phyloP scores from a whole-genome alignment of 306 rosid genomes.

The Glycine latifolia region DNA sequence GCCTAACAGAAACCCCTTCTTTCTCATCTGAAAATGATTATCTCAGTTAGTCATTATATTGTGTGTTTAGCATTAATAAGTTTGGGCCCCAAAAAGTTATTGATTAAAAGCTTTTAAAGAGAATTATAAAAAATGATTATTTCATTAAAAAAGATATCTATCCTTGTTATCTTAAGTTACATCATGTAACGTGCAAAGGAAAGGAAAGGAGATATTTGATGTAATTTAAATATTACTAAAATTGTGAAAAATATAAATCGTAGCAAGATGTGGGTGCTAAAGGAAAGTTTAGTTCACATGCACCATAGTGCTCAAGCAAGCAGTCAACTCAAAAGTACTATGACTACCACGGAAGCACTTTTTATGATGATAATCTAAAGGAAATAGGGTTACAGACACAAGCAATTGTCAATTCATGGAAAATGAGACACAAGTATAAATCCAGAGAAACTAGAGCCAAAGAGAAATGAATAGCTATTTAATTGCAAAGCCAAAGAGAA shows the following conservation, averaged over 20 bases:
- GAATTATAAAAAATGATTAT: background rate
- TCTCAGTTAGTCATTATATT: background rate
- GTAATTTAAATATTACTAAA: constrained; percentile 16
- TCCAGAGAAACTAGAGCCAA: too few relatives aligned
- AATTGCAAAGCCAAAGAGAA: too few relatives aligned
- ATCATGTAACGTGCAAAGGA: background rate
- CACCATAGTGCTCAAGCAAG: constrained; percentile 22
- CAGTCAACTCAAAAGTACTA: constrained; percentile 9
- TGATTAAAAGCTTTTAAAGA: background rate
- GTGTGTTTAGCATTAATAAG: background rate
- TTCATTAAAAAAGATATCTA: constrained; percentile 26
- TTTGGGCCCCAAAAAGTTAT: background rate
- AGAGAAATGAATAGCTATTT: too few relatives aligned
- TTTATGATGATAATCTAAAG: too few relatives aligned
- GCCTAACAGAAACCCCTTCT: constrained; percentile 70
- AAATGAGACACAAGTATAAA: too few relatives aligned
- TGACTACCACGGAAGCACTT: background rate
- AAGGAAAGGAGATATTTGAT: constrained; percentile 1
- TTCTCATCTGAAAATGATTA: constrained; percentile 71
- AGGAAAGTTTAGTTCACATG: constrained; percentile 16
- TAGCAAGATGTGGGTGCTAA: background rate
- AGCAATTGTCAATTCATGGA: too few relatives aligned
- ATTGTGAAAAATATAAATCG: background rate
- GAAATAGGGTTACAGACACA: too few relatives aligned
- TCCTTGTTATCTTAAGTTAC: constrained; percentile 15